Evolutionary conservation across 2,329 filamentous ascomycete genomes (phyloP).

Genomic region (Colletotrichum sp.): DNA sequence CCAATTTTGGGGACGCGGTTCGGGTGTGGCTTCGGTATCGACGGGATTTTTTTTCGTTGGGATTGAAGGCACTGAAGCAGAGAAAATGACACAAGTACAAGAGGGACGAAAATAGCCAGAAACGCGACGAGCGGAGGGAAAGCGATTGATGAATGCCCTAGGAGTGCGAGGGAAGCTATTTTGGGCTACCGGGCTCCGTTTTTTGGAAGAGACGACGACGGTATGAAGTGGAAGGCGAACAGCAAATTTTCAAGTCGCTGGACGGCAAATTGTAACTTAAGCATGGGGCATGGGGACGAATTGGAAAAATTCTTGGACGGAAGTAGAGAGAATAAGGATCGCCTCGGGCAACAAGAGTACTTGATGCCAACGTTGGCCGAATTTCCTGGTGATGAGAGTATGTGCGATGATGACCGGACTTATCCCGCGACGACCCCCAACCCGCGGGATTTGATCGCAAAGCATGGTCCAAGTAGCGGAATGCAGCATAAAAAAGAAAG

Average conservation of each 20-base stretch:
- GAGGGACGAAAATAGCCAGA: background rate
- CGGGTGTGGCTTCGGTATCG: background rate
- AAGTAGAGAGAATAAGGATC: background rate
- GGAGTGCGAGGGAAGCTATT: background rate
- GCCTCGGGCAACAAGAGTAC: background rate
- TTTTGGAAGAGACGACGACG: background rate
- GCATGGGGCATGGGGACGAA: fast-evolving
- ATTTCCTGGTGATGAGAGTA: background rate
- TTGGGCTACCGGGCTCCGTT: background rate
- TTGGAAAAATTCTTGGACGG: background rate
- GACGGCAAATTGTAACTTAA: background rate
- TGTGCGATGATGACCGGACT: background rate
- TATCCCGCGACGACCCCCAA: background rate
- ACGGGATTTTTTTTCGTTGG: background rate
- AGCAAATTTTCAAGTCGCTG: background rate
- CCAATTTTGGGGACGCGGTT: background rate
- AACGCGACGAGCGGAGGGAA: background rate
- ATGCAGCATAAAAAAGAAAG: background rate
- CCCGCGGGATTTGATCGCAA: background rate
- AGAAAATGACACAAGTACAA: background rate
- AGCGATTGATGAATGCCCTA: background rate
- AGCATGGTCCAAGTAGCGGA: background rate
- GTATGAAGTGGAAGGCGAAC: background rate
- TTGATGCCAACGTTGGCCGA: background rate
- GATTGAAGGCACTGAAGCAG: background rate